These are phyloP conservation scores for Ophiostoma tasmaniense DNA, from an alignment of 2,329 filamentous ascomycete species.

Conservation along the genomic window DNA sequence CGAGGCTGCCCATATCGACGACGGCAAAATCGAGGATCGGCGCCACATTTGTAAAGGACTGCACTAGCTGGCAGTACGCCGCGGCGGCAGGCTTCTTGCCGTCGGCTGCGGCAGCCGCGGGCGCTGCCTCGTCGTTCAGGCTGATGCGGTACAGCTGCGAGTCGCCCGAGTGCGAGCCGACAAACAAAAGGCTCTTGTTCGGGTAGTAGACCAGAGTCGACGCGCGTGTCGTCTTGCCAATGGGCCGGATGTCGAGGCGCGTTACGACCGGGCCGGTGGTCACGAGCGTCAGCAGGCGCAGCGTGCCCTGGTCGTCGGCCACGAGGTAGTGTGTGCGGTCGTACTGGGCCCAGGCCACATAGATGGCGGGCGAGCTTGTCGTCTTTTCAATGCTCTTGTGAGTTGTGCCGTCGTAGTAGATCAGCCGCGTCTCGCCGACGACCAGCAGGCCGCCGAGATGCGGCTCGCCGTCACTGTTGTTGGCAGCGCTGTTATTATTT, in stretches of 20 bases:
- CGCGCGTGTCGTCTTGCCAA: slow-evolving; percentile 64
- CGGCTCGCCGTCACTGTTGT: slow-evolving; percentile 41
- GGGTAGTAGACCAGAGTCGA: slow-evolving; percentile 71
- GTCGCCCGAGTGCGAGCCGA: slow-evolving; percentile 89
- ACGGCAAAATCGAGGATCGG: slow-evolving; percentile 88
- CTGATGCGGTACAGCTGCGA: slow-evolving; percentile 69
- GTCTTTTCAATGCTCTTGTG: slow-evolving; percentile 56
- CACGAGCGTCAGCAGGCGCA: slow-evolving; percentile 77
- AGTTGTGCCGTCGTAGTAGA: slow-evolving; percentile 74
- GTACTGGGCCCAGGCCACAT: slow-evolving; percentile 83
- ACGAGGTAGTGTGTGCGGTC: slow-evolving; percentile 78
- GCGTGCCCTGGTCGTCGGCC: slow-evolving; percentile 78
- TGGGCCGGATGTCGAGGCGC: slow-evolving; percentile 59
- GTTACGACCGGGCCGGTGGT: slow-evolving; percentile 59
- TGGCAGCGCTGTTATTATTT: background rate
- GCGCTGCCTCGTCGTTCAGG: slow-evolving; percentile 33
- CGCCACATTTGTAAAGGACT: slow-evolving; percentile 75
- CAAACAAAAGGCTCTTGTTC: slow-evolving; percentile 64
- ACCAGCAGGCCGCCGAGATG: slow-evolving; percentile 63
- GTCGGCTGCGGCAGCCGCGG: background rate
- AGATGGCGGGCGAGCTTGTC: slow-evolving; percentile 69
- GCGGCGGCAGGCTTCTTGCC: background rate
- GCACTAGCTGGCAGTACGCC: slow-evolving; percentile 53
- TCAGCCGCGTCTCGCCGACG: slow-evolving; percentile 70
- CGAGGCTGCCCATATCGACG: slow-evolving; percentile 88